Conservation (phyloP, 2,329 filamentous ascomycete species). For the Ophiostoma sp. region DNA sequence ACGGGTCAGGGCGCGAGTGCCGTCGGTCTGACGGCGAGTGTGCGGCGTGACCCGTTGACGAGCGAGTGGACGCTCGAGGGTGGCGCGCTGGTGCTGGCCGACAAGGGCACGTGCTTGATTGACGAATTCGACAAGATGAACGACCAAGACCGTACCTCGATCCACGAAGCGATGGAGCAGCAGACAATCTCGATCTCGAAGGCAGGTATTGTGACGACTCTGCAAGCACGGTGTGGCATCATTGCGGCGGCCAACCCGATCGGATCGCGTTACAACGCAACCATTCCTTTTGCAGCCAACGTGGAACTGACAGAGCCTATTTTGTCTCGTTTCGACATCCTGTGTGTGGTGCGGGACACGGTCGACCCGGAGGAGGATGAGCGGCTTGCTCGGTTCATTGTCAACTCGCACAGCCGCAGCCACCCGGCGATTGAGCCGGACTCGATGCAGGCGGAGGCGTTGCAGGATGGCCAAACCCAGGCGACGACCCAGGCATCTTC, state of each 20-base stretch:
- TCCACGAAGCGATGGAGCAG: constrained; percentile 99
- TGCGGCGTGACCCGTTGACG: constrained; percentile 91
- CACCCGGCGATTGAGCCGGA: constrained; percentile 51
- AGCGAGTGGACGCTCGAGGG: constrained; percentile 98
- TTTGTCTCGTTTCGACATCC: constrained; percentile 94
- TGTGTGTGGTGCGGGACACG: constrained; percentile 93
- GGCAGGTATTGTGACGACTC: constrained; percentile 94
- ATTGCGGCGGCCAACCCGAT: constrained; percentile 97
- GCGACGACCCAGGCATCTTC: constrained; percentile 29
- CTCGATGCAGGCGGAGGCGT: constrained; percentile 63
- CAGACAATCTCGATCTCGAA: constrained; percentile 99
- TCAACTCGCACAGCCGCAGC: constrained; percentile 88
- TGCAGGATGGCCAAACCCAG: constrained; percentile 35
- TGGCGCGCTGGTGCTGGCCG: constrained; percentile 89
- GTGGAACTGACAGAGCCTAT: constrained; percentile 97
- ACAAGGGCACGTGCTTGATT: constrained; percentile 92
- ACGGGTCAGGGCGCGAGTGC: constrained; percentile 96
- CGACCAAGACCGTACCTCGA: constrained; percentile 95
- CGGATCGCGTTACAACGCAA: constrained; percentile 93
- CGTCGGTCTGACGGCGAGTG: constrained; percentile 94
- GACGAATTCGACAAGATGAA: constrained; percentile 99
- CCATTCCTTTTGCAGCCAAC: constrained; percentile 92
- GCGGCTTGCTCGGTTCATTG: constrained; percentile 88
- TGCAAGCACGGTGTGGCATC: constrained; percentile 93
- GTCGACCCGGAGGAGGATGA: constrained; percentile 93